Evolutionary conservation across 2,329 filamentous ascomycete species (phyloP).

Genomic region (Monilinia fructicola): DNA sequence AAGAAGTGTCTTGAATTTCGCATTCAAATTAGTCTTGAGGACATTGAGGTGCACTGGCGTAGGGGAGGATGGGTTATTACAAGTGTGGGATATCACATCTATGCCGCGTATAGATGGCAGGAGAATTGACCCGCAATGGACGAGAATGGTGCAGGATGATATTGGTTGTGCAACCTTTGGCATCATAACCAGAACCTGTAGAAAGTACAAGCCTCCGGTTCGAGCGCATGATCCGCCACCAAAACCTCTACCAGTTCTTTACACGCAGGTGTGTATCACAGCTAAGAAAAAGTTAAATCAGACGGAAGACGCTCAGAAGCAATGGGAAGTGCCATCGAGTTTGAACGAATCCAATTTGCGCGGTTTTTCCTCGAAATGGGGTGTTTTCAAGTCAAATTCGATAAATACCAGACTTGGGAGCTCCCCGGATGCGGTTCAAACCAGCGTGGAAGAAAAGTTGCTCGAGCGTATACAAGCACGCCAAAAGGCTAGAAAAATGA

Average conservation of each 20-base stretch:
- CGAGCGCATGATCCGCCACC: neutral
- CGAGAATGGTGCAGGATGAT: neutral
- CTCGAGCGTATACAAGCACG: neutral
- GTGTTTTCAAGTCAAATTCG: neutral
- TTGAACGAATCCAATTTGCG: neutral
- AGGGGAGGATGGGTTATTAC: neutral
- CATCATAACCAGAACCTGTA: neutral
- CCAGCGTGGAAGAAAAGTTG: neutral
- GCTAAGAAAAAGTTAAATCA: neutral
- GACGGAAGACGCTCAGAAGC: neutral
- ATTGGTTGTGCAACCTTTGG: neutral
- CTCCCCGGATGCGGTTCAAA: neutral
- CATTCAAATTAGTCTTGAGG: neutral
- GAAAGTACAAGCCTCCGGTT: neutral
- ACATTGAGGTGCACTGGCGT: conserved; percentile 1
- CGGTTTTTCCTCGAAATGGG: neutral
- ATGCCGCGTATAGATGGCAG: neutral
- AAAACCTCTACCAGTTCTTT: neutral
- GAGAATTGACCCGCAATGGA: conserved; percentile 36
- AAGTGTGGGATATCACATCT: conserved; percentile 3
- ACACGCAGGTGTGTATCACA: neutral
- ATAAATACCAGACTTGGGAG: neutral
- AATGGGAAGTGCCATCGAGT: neutral
- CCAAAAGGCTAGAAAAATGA: neutral
- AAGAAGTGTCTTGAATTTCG: neutral